Percentiles rank a stretch among this genome's conserved stretches.
Conservation (phyloP, 2,329 filamentous ascomycete species). For the Paecilomyces sp. region DNA sequence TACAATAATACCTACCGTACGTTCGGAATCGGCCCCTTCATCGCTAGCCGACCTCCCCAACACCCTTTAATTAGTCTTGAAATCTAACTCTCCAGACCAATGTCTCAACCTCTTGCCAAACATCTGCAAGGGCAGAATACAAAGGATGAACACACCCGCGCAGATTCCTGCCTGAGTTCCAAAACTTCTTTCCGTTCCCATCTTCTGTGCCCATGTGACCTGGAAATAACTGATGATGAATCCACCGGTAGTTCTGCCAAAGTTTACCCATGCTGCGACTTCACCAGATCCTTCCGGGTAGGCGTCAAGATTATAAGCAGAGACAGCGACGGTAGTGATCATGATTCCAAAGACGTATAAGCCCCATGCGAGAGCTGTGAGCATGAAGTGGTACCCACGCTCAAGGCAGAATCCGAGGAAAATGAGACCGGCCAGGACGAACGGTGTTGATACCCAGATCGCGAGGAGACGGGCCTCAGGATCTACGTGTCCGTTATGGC, state of each 20-base stretch:
- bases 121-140: conserved; percentile 25
- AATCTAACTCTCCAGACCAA: conserved; percentile 28
- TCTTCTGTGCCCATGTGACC: conserved; percentile 41
- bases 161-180: conserved; percentile 42
- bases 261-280: conserved; percentile 47
- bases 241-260: conserved; percentile 42
- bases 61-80: conserved; percentile 14
- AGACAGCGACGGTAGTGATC: conserved; percentile 47
- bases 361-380: conserved; percentile 44
- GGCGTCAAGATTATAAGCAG: conserved; percentile 47
- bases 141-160: conserved; percentile 27
- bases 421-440: conserved; percentile 46
- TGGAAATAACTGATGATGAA: conserved; percentile 49
- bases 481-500: conserved; percentile 48
- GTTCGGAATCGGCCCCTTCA: not conserved
- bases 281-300: conserved; percentile 52
- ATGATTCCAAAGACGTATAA: conserved; percentile 52
- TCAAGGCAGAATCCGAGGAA: conserved; percentile 48
- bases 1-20: too few relatives aligned
- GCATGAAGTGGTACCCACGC: conserved; percentile 47
- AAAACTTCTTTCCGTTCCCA: conserved; percentile 40
- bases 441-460: conserved; percentile 41
- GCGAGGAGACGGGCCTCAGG: conserved; percentile 49
- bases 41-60: not conserved
- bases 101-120: conserved; percentile 32